Evolutionary conservation across 129 eudicot species (phyloP).

Genomic region (Saposhnikovia divaricata): DNA sequence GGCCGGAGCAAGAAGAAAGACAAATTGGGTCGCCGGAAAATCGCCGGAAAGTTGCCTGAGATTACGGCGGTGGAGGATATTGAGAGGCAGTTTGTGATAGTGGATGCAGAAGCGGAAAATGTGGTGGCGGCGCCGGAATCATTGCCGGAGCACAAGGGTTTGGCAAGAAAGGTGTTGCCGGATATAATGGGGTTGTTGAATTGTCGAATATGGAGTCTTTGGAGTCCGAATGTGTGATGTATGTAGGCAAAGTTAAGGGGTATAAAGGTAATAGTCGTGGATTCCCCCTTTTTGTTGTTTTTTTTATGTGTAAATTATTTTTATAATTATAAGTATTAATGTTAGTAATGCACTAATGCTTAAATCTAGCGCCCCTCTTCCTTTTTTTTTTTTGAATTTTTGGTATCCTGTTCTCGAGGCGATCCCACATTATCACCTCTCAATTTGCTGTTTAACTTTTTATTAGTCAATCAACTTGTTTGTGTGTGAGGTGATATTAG

Average conservation of each 20-base stretch:
- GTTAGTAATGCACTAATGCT: not conserved
- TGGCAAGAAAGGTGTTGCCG: slow-evolving; percentile 70
- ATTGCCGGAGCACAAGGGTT: slow-evolving; percentile 37
- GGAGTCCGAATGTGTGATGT: slow-evolving; percentile 62
- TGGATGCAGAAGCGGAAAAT: slow-evolving; percentile 6
- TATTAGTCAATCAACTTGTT: no score
- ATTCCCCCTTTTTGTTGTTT: not conserved
- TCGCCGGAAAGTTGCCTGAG: not conserved
- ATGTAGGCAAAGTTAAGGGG: not conserved
- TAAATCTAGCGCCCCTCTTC: not conserved
- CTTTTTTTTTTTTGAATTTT: no score
- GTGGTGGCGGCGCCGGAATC: not conserved
- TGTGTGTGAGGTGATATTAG: no score
- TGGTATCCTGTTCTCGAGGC: no score
- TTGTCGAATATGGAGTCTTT: slow-evolving; percentile 74
- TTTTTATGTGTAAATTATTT: not conserved
- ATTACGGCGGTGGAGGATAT: not conserved
- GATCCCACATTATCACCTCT: no score
- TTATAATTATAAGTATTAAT: no score
- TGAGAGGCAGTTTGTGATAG: not conserved
- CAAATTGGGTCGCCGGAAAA: slow-evolving; percentile 26
- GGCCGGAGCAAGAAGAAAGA: slow-evolving; percentile 22
- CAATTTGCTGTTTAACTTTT: no score
- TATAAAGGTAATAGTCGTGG: not conserved
- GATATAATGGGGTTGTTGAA: slow-evolving; percentile 65